Evolutionary conservation across 1,284 basidiomycete genomes (phyloP).

Genomic region (Rhodotorula mucilaginosa): DNA sequence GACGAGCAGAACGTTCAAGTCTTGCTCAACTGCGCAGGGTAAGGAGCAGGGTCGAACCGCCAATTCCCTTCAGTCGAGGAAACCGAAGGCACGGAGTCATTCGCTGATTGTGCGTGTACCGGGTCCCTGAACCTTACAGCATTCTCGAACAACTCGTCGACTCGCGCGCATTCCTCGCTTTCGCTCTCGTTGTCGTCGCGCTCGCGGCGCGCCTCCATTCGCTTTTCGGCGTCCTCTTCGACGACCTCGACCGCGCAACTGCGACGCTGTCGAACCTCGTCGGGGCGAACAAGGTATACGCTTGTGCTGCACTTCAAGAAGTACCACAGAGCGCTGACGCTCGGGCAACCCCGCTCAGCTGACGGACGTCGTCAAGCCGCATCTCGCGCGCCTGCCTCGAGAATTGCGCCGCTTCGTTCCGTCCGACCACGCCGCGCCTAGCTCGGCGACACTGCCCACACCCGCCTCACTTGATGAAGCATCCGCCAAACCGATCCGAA

Average conservation of each 20-base stretch:
- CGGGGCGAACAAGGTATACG: constrained; percentile 13
- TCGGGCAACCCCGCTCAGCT: not conserved
- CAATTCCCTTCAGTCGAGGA: not conserved
- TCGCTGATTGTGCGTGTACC: not conserved
- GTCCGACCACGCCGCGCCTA: not conserved
- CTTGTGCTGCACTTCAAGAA: not conserved
- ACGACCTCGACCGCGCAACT: constrained; percentile 15
- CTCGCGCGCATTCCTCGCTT: constrained; percentile 34
- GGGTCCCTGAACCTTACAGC: constrained; percentile 3
- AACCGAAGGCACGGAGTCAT: not conserved
- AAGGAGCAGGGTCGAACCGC: not conserved
- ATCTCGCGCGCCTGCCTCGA: not conserved
- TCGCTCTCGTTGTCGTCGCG: constrained; percentile 30
- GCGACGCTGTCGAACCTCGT: constrained; percentile 16
- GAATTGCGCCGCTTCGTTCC: not conserved
- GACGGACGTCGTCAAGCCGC: not conserved
- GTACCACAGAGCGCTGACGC: no score
- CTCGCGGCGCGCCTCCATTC: constrained; percentile 32
- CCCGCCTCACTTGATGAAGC: not conserved
- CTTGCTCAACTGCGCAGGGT: constrained; percentile 24
- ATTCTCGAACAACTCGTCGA: constrained; percentile 39
- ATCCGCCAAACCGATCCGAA: no score
- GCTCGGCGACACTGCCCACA: not conserved
- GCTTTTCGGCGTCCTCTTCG: constrained; percentile 17
- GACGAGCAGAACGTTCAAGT: constrained; percentile 15